phyloP scores from a whole-genome alignment of 1,284 basidiomycete genomes.

The Kwoniella shivajii region DNA sequence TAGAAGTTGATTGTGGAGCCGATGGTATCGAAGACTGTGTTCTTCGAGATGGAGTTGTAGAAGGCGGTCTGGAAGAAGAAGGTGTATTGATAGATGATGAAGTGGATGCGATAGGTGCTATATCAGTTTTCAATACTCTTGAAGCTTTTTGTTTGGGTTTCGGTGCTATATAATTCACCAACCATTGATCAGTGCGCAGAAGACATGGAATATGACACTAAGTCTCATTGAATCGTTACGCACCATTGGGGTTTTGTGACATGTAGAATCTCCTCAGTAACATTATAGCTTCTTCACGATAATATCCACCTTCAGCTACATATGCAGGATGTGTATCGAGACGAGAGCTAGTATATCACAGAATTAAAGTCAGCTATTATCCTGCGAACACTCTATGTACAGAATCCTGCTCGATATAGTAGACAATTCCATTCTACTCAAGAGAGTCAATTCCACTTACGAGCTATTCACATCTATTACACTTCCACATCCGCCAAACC shows the following conservation, averaged over 20 bases:
- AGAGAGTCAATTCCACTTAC: conserved; percentile 59
- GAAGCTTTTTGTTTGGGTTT: conserved; percentile 54
- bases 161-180: conserved; percentile 46
- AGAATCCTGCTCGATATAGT: neutral
- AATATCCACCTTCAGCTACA: conserved; percentile 76
- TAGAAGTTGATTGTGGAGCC: conserved; percentile 2
- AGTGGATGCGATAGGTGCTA: conserved; percentile 50
- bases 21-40: conserved; percentile 1
- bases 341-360: conserved; percentile 13
- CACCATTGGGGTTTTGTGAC: conserved; percentile 91
- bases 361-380: neutral
- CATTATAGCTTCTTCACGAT: conserved; percentile 93
- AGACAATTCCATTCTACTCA: too few relatives aligned
- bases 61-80: conserved; percentile 22
- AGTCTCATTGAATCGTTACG: conserved; percentile 26
- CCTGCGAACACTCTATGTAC: neutral
- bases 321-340: conserved; percentile 77
- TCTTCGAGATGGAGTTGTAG: conserved; percentile 12
- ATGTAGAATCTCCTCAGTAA: conserved; percentile 92
- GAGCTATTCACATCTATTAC: conserved; percentile 81
- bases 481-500: conserved; percentile 96
- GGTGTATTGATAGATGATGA: conserved; percentile 23
- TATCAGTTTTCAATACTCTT: conserved; percentile 54
- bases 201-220: neutral
- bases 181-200: too few relatives aligned